phyloP scores from a whole-genome alignment of 495 filamentous ascomycete genomes.

The Hyaloscypha bicolor region DNA sequence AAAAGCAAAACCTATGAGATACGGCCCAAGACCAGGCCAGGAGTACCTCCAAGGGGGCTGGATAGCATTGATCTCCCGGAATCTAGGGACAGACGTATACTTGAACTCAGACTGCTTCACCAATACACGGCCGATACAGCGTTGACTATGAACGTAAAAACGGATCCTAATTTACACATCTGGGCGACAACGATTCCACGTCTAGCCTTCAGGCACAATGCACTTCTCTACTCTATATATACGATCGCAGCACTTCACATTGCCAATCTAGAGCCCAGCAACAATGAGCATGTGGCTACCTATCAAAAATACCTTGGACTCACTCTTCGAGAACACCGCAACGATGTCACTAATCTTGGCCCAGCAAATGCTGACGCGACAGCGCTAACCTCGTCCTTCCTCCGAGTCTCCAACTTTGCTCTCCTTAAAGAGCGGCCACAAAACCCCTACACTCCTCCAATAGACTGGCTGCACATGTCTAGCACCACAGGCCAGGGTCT shows the following conservation, averaged over 20 bases:
- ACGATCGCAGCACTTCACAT: slow-evolving; percentile 40
- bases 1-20: slow-evolving; percentile 1
- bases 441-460: slow-evolving; percentile 41
- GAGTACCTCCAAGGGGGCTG: neutral
- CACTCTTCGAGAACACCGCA: slow-evolving; percentile 40
- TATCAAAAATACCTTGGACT: slow-evolving; percentile 38
- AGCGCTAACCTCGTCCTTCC: slow-evolving; percentile 36
- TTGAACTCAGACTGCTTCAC: slow-evolving; percentile 41
- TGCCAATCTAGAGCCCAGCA: slow-evolving; percentile 22
- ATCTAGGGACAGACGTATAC: slow-evolving; percentile 35
- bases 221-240: slow-evolving; percentile 41
- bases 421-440: slow-evolving; percentile 35
- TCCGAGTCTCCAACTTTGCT: slow-evolving; percentile 36
- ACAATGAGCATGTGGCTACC: slow-evolving; percentile 29
- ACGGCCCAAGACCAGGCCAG: neutral
- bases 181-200: slow-evolving; percentile 34
- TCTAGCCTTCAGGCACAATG: slow-evolving; percentile 39
- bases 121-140: slow-evolving; percentile 37
- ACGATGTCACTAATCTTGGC: slow-evolving; percentile 36
- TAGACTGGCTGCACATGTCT: slow-evolving; percentile 40
- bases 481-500: slow-evolving; percentile 30
- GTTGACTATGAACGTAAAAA: slow-evolving; percentile 23
- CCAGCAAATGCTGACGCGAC: slow-evolving; percentile 39
- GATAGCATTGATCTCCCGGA: slow-evolving; percentile 32
- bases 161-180: slow-evolving; percentile 11